These are phyloP conservation scores for Phytophthora sp. DNA, from an alignment of 352 stramenopile species.

Conservation along the genomic window DNA sequence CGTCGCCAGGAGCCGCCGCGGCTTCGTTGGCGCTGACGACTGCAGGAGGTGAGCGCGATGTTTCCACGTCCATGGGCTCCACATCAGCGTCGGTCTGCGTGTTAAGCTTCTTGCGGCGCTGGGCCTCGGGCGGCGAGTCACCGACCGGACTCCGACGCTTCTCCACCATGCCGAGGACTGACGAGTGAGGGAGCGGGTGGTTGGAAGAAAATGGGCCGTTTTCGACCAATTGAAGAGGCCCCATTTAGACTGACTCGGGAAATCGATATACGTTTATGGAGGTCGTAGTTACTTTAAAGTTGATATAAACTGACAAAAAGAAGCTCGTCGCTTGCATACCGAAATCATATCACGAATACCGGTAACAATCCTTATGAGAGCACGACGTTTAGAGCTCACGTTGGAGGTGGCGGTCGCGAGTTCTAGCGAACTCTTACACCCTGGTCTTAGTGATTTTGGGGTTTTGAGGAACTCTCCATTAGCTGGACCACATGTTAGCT, in stretches of 20 bases:
- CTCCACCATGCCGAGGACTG: constrained; percentile 45
- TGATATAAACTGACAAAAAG: too few species aligned
- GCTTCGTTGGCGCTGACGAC: not conserved
- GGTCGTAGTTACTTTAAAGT: not conserved
- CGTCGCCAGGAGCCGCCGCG: constrained; percentile 4
- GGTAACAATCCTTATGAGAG: too few species aligned
- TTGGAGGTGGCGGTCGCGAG: too few species aligned
- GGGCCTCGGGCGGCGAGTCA: constrained; percentile 26
- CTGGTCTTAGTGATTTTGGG: too few species aligned
- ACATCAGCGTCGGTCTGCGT: constrained; percentile 13
- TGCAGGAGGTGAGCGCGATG: constrained; percentile 4
- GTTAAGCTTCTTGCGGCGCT: constrained; percentile 41
- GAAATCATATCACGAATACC: too few species aligned
- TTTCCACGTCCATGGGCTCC: constrained; percentile 18
- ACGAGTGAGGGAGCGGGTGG: constrained; percentile 16
- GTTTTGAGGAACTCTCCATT: too few species aligned
- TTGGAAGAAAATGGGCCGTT: constrained; percentile 36
- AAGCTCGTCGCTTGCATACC: too few species aligned
- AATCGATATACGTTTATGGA: not conserved
- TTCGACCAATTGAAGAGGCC: constrained; percentile 35
- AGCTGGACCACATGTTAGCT: too few species aligned
- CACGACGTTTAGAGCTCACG: too few species aligned
- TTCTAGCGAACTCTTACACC: too few species aligned
- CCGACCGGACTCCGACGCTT: constrained; percentile 49
- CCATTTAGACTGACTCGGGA: constrained; percentile 2